These are phyloP conservation scores for Globisporangium spiculum DNA, from an alignment of 352 stramenopile genomes.

Conservation along the genomic window DNA sequence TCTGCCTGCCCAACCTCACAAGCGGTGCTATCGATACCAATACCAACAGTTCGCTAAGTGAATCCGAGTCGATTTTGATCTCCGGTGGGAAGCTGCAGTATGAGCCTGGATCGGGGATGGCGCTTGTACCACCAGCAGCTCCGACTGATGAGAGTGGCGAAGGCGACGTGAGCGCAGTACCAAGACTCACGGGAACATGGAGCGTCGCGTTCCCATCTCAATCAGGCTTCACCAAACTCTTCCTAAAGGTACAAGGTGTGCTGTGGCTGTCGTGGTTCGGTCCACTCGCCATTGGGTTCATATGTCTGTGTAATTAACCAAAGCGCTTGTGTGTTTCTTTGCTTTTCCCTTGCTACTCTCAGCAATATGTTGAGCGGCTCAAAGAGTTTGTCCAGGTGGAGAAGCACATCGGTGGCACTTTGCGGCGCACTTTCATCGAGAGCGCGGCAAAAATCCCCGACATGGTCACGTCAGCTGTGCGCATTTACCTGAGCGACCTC, in stretches of 20 bases:
- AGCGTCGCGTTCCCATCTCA: conserved; percentile 37
- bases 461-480: conserved; percentile 28
- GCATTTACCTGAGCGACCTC: conserved; percentile 37
- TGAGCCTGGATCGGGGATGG: conserved; percentile 10
- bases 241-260: conserved; percentile 35
- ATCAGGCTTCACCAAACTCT: conserved; percentile 28
- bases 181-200: conserved; percentile 39
- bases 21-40: not conserved
- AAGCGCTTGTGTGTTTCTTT: not conserved
- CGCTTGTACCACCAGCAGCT: not conserved
- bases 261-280: not conserved
- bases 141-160: not conserved
- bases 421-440: conserved; percentile 36
- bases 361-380: conserved; percentile 35
- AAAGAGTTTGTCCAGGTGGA: conserved; percentile 51
- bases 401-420: conserved; percentile 29
- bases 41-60: no score
- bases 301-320: not conserved
- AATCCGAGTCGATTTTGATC: conserved; percentile 16
- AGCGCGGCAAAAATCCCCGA: conserved; percentile 28
- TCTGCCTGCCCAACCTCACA: conserved; percentile 31
- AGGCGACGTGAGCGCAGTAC: not conserved
- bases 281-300: not conserved
- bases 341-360: not conserved
- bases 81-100: conserved; percentile 52